Percentiles rank a stretch among this genome's conserved stretches.
These are phyloP conservation scores for Aspergillus costaricaensis DNA, from an alignment of 2,329 filamentous ascomycete genomes.

Conservation along the genomic window DNA sequence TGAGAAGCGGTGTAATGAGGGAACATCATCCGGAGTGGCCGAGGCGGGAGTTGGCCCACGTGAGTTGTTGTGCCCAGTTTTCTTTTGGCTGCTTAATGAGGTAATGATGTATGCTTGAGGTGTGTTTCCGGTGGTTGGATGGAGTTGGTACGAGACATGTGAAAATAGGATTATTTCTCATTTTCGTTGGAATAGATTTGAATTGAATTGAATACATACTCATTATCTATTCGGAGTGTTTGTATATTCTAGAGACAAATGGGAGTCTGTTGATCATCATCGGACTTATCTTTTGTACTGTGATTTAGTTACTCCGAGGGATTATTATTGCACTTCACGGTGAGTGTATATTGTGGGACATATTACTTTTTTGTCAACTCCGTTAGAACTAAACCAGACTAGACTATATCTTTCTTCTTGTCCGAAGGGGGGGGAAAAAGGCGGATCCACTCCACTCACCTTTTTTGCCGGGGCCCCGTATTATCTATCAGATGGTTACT, in stretches of 20 bases:
- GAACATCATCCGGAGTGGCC: conserved; percentile 4
- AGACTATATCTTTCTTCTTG: neutral
- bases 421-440: neutral
- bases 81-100: neutral
- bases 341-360: too few species aligned
- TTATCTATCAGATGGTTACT: neutral
- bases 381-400: too few species aligned
- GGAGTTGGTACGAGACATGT: neutral
- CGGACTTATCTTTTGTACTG: too few species aligned
- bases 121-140: neutral
- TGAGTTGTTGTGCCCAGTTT: neutral
- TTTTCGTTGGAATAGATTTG: too few species aligned
- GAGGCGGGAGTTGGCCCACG: conserved; percentile 6
- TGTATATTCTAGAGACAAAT: too few species aligned
- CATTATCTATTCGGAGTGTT: too few species aligned
- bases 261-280: too few species aligned
- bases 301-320: too few species aligned
- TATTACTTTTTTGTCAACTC: too few species aligned
- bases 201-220: too few species aligned
- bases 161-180: neutral
- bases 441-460: neutral
- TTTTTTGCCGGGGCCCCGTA: neutral
- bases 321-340: too few species aligned
- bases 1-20: neutral
- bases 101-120: neutral